Evolutionary conservation across 768 basidiomycete species (phyloP).

Genomic region (Hortiboletus flavorubellus): DNA sequence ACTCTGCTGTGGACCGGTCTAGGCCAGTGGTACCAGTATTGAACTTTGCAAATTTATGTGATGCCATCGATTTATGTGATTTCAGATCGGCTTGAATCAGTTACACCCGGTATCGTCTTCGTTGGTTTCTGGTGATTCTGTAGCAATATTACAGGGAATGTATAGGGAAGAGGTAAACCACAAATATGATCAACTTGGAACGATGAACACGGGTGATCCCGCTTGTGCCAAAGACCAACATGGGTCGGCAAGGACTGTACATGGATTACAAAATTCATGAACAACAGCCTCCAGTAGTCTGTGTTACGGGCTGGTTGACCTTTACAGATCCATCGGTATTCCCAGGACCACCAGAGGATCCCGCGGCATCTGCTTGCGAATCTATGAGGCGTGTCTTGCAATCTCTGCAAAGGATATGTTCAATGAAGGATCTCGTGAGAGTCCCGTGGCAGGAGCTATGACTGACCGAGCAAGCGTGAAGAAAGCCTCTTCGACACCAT

Average conservation of each 20-base stretch:
- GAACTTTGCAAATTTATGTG: no score
- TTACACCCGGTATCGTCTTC: no score
- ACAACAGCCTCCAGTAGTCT: slow-evolving; percentile 51
- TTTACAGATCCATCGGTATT: slow-evolving; percentile 57
- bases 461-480: slow-evolving; percentile 91
- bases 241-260: not conserved
- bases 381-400: slow-evolving; percentile 98
- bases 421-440: not conserved
- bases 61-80: no score
- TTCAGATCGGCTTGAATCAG: no score
- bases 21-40: no score
- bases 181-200: no score
- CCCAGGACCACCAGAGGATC: slow-evolving; percentile 34
- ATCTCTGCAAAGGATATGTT: slow-evolving; percentile 52
- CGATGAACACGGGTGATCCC: no score
- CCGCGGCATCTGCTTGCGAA: slow-evolving; percentile 69
- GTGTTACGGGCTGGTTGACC: slow-evolving; percentile 57
- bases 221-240: no score
- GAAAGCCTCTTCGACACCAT: slow-evolving; percentile 98
- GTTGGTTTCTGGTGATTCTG: no score
- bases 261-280: slow-evolving; percentile 31
- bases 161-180: no score
- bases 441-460: not conserved
- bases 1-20: no score
- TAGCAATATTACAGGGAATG: no score